Base-by-base conservation (phyloP, 192 early-diverging fungal species). In the Coemansia pectinata region DNA sequence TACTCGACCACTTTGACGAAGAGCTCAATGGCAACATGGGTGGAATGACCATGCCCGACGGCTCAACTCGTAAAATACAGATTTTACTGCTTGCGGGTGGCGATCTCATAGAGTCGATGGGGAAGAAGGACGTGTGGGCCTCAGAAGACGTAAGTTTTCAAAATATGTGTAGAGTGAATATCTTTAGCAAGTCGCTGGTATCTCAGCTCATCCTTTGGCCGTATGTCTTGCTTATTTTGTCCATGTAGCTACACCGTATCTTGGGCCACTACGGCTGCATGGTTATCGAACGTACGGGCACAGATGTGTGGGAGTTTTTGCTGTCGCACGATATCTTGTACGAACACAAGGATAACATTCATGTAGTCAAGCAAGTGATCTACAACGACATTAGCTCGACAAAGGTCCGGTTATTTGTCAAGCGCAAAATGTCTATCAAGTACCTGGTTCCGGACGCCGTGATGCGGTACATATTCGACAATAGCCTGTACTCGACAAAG, bases 341-440 rank as follows among this genome's bases (percentile, higher is more conserved):
- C 74, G 86, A 91, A 61, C 92, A 99, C 74, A 77, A 94, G 64
- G 90, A 91, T 71, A 94, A 96, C 71, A 93, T 99, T 12, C 88
- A 90, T 61, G 91, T 97, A 38, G 93, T 98, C 48, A 96, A 98
- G 75, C 96, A 98, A 76, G 87, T 96, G 67, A 96, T 99, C 53
- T 91, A 96, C 80, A 99, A 98, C 68, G 98, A 99, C 74, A 98
- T 98, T 62, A 94, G 91, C 69, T 98, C 96, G 6, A 98, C 96
- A 23, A 97, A 98, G 80, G 94, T 99, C 42, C 87, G 93, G 53
- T 83, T 98, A 21, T 97, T 99, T 85, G 90, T 99, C 65, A 94
- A 93, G 72, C 87, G 96, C 21, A 90, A 88, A 36, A 94, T 98
- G 92, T 94, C 92, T 12, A 95, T 97, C 83, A 94, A 94, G 67